Conservation (phyloP, 345 rosid species). For the Ceriops decandra region DNA sequence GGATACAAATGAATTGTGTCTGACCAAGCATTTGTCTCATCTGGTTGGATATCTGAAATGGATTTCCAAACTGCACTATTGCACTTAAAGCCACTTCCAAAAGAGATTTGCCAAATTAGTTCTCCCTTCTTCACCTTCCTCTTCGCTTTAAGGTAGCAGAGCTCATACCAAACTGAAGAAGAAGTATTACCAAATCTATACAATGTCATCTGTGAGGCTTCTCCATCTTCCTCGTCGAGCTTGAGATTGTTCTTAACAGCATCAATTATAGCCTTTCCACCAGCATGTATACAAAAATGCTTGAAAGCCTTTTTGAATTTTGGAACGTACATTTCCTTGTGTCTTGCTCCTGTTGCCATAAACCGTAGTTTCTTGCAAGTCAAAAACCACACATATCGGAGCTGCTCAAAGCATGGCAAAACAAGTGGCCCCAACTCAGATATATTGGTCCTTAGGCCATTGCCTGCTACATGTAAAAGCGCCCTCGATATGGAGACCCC, state of each 20-base stretch:
- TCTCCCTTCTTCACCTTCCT: conserved; percentile 53
- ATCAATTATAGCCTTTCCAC: conserved; percentile 53
- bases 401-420: conserved; percentile 52
- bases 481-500: conserved; percentile 54
- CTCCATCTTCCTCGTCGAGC: conserved; percentile 53
- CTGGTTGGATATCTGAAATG: conserved; percentile 36
- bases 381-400: conserved; percentile 34
- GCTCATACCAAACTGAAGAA: conserved; percentile 70
- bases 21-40: conserved; percentile 50
- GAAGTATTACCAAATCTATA: conserved; percentile 64
- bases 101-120: conserved; percentile 53
- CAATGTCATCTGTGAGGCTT: conserved; percentile 60
- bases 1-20: conserved; percentile 51
- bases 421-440: conserved; percentile 48
- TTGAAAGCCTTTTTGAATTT: conserved; percentile 56
- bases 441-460: conserved; percentile 45
- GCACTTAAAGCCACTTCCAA: conserved; percentile 67
- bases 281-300: conserved; percentile 66
- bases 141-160: conserved; percentile 58
- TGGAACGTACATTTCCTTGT: conserved; percentile 34
- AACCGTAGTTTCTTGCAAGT: conserved; percentile 20
- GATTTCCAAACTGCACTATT: conserved; percentile 67
- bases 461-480: conserved; percentile 44
- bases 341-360: conserved; percentile 1
- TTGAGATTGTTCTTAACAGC: conserved; percentile 50